phyloP scores from a whole-genome alignment of 345 rosid species.

The Fremontodendron californicum region DNA sequence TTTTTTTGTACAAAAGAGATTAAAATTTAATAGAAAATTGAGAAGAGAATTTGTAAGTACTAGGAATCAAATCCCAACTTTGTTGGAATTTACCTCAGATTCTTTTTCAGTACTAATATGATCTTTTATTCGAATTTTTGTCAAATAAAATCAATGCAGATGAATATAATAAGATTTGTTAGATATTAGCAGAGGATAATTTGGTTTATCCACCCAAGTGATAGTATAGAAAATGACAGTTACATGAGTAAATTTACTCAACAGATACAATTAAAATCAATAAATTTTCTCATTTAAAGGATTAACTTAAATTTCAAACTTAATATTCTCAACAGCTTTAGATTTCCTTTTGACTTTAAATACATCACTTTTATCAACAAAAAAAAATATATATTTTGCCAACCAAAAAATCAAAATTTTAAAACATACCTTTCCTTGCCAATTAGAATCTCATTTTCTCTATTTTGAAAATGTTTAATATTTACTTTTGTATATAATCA shows the following conservation, averaged over 20 bases:
- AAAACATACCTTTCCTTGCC: neutral
- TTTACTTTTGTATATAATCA: neutral
- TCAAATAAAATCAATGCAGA: too few relatives aligned
- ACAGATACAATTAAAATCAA: slow-evolving; percentile 25
- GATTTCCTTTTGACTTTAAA: slow-evolving; percentile 18
- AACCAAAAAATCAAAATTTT: neutral
- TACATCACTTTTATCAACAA: neutral
- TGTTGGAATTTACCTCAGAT: too few relatives aligned
- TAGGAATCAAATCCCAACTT: too few relatives aligned
- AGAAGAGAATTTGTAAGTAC: too few relatives aligned
- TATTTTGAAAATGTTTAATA: neutral
- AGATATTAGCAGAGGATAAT: neutral
- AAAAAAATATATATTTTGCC: neutral
- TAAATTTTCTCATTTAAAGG: slow-evolving; percentile 24
- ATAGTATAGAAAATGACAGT: slow-evolving; percentile 14
- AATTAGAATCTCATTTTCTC: neutral
- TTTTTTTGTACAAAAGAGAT: too few relatives aligned
- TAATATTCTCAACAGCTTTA: neutral
- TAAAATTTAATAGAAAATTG: too few relatives aligned
- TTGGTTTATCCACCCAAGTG: neutral
- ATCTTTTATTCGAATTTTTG: too few relatives aligned
- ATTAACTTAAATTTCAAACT: slow-evolving; percentile 10
- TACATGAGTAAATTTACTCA: slow-evolving; percentile 24
- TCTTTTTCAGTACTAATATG: too few relatives aligned
- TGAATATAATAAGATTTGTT: neutral